Percentiles rank a stretch among this genome's conserved stretches.
phyloP scores from a whole-genome alignment of 1,284 basidiomycete species.

The Pseudozyma thailandica region DNA sequence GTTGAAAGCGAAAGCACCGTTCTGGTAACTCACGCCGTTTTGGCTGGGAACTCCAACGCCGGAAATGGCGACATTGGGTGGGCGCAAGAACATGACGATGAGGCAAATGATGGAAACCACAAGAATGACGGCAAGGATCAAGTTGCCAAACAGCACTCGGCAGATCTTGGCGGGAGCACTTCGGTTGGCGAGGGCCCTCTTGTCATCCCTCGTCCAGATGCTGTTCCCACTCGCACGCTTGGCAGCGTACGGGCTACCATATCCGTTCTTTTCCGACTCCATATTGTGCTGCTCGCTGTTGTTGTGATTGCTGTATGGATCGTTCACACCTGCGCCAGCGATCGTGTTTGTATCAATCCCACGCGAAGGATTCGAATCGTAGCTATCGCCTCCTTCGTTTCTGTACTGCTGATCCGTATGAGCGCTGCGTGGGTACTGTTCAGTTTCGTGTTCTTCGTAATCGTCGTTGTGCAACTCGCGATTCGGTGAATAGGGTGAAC shows the following conservation, averaged over 20 bases:
- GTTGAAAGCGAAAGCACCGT: slow-evolving; percentile 53
- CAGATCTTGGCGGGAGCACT: slow-evolving; percentile 55
- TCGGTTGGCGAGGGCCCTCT: slow-evolving; percentile 50
- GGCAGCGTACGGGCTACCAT: slow-evolving; percentile 22
- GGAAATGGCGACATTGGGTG: slow-evolving; percentile 61
- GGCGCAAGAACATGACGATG: slow-evolving; percentile 60
- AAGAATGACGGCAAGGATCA: slow-evolving; percentile 57
- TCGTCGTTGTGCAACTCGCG: slow-evolving; percentile 1
- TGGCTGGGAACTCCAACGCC: slow-evolving; percentile 36
- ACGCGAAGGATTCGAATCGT: slow-evolving; percentile 26
- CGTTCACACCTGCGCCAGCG: slow-evolving; percentile 17
- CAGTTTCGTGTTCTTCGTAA: slow-evolving; percentile 10
- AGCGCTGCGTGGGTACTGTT: neutral
- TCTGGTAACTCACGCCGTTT: slow-evolving; percentile 41
- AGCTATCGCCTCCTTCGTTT: slow-evolving; percentile 22
- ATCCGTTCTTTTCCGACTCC: slow-evolving; percentile 27
- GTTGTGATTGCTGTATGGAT: slow-evolving; percentile 2
- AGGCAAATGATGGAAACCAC: slow-evolving; percentile 58
- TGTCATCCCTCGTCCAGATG: slow-evolving; percentile 63
- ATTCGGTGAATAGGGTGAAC: slow-evolving; percentile 13
- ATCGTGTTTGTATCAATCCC: slow-evolving; percentile 18
- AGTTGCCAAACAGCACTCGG: slow-evolving; percentile 56
- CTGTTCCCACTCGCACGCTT: slow-evolving; percentile 52
- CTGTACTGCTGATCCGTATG: slow-evolving; percentile 8
- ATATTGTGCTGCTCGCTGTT: slow-evolving; percentile 9